A percentile compares a stretch with the other conserved stretches of the same genome.
phyloP scores from a whole-genome alignment of 2,329 filamentous ascomycete species.

The Colletotrichum sp. region DNA sequence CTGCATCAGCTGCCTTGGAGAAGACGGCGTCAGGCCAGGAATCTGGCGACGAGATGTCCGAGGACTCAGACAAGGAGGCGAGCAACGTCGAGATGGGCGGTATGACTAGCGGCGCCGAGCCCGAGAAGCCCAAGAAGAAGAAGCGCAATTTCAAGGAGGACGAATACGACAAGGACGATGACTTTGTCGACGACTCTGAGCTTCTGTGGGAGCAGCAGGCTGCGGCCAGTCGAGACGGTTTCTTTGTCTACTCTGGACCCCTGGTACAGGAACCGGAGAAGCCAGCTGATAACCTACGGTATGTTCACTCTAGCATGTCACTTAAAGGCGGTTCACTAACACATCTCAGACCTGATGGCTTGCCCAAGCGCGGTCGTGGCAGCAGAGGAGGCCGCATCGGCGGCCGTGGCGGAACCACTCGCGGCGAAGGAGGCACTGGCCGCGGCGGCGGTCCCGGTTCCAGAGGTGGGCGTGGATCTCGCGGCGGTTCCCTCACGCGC shows the following conservation, averaged over 20 bases:
- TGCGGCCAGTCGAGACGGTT: constrained; percentile 91
- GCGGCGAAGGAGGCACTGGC: constrained; percentile 50
- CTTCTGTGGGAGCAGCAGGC: constrained; percentile 95
- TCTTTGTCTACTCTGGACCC: constrained; percentile 97
- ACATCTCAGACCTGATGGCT: constrained; percentile 65
- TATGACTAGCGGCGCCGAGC: constrained; percentile 63
- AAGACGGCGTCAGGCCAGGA: constrained; percentile 72
- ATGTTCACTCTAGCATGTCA: constrained; percentile 35
- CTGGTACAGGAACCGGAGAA: constrained; percentile 88
- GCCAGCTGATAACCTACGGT: constrained; percentile 51
- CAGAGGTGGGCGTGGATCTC: constrained; percentile 71
- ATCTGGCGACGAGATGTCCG: constrained; percentile 82
- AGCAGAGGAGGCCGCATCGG: constrained; percentile 55
- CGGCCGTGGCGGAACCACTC: constrained; percentile 67
- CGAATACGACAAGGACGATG: constrained; percentile 83
- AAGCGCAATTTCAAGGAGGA: constrained; percentile 83
- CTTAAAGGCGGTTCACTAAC: constrained; percentile 36
- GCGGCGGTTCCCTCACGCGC: constrained; percentile 74
- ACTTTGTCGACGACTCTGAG: constrained; percentile 92
- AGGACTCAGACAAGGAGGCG: constrained; percentile 78
- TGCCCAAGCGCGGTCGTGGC: constrained; percentile 66
- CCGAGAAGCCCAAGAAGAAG: constrained; percentile 72
- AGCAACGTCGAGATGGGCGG: constrained; percentile 90
- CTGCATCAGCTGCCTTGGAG: constrained; percentile 85
- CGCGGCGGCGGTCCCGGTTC: constrained; percentile 68